Conservation (phyloP, 352 stramenopile species). For the Bremia lactucae region DNA sequence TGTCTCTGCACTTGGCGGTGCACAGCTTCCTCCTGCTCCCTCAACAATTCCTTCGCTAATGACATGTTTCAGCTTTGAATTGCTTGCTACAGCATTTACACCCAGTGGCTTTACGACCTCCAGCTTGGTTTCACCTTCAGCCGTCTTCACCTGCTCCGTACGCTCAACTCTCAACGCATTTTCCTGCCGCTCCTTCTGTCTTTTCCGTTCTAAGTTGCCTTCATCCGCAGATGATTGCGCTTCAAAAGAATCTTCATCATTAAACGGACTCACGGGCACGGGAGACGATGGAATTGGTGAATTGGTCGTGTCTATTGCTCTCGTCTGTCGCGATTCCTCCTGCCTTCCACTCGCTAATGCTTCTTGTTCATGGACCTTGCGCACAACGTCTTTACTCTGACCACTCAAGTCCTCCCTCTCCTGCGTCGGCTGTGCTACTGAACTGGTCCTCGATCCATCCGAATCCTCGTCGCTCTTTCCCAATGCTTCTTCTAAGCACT, state of each 20-base stretch:
- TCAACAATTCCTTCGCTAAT: slow-evolving; percentile 43
- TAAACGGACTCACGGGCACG: slow-evolving; percentile 3
- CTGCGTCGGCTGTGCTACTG: too few relatives aligned
- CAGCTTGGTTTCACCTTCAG: slow-evolving; percentile 13
- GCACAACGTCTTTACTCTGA: too few relatives aligned
- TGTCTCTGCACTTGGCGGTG: slow-evolving; percentile 14
- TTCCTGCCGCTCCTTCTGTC: slow-evolving; percentile 2
- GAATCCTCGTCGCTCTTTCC: slow-evolving; percentile 42
- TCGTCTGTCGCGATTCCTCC: too few relatives aligned
- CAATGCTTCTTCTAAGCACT: slow-evolving; percentile 37
- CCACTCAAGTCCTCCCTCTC: too few relatives aligned
- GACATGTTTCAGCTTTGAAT: slow-evolving; percentile 14
- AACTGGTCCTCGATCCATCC: slow-evolving; percentile 7
- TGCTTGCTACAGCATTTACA: neutral
- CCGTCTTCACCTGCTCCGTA: neutral
- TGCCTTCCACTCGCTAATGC: too few relatives aligned
- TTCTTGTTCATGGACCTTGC: too few relatives aligned
- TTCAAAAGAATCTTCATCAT: slow-evolving; percentile 15
- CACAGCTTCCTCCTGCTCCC: slow-evolving; percentile 25
- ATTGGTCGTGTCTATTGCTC: slow-evolving; percentile 1
- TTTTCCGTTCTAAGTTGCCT: slow-evolving; percentile 8
- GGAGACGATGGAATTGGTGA: slow-evolving; percentile 11
- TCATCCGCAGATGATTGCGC: slow-evolving; percentile 13
- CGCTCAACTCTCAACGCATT: neutral
- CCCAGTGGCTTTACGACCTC: slow-evolving; percentile 22